Conservation (phyloP, 2,329 filamentous ascomycete species). For the Knufia fluminis region DNA sequence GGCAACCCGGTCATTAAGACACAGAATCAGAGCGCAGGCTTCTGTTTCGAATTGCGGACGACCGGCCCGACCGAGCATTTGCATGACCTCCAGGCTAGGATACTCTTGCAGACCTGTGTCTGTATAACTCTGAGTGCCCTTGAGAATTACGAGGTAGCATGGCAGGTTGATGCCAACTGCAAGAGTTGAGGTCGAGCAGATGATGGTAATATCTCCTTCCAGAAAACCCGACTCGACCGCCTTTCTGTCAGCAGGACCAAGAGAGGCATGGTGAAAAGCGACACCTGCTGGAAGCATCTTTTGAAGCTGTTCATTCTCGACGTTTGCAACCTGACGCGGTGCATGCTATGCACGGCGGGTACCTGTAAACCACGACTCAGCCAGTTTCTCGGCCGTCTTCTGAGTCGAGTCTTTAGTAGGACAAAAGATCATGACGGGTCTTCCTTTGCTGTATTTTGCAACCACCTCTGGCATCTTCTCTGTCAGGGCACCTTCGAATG, state of each 20-base stretch:
- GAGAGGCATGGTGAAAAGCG: slow-evolving; percentile 73
- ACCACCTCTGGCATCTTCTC: slow-evolving; percentile 58
- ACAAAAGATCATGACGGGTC: slow-evolving; percentile 78
- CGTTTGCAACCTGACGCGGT: slow-evolving; percentile 42
- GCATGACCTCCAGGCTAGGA: slow-evolving; percentile 76
- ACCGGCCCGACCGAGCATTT: slow-evolving; percentile 80
- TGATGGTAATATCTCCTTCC: slow-evolving; percentile 62
- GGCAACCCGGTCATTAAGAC: slow-evolving; percentile 52
- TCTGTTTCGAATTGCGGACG: slow-evolving; percentile 72
- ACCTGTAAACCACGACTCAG: slow-evolving; percentile 53
- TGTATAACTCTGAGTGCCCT: slow-evolving; percentile 63
- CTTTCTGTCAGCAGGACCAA: slow-evolving; percentile 55
- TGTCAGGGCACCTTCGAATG: slow-evolving; percentile 63
- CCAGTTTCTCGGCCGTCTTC: slow-evolving; percentile 57
- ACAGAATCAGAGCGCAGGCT: slow-evolving; percentile 72
- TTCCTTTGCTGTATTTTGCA: slow-evolving; percentile 54
- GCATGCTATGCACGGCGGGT: slow-evolving; percentile 54
- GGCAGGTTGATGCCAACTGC: slow-evolving; percentile 78
- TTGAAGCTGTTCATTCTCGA: slow-evolving; percentile 53
- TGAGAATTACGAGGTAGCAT: slow-evolving; percentile 73
- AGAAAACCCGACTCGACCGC: slow-evolving; percentile 61
- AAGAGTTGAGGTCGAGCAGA: slow-evolving; percentile 79
- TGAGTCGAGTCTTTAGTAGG: slow-evolving; percentile 64
- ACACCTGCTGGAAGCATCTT: slow-evolving; percentile 51
- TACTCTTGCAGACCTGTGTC: slow-evolving; percentile 58